Evolutionary conservation across 2,329 filamentous ascomycete species (phyloP), one percentile per base, ranked within the genome.

Genomic region (Pyricularia sp.): DNA sequence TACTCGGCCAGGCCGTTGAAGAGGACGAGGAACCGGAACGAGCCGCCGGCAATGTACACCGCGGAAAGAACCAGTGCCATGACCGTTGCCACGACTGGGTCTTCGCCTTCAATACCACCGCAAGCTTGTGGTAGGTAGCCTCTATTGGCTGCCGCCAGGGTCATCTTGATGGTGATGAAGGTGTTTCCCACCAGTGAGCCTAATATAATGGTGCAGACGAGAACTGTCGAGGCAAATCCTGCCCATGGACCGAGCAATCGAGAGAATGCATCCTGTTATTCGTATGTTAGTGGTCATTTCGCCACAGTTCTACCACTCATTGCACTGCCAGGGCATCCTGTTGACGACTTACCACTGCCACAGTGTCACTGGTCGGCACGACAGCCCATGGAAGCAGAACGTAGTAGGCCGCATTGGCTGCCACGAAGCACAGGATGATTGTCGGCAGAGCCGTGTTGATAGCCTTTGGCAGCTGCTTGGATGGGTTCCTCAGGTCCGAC

Each of bases 101-200:
- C 84, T 70, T 86, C 85, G 0, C 82, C 6, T 84, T 58, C 84
- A 3, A 86, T 78, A 0, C 80, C 72, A 28, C 79, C 77, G 69
- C 87, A 82, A 1, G 79, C 23, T 0, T 74, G 71, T 0, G 85
- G 85, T 3, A 87, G 77, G 84, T 85, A 87, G 67, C 77, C 76
- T 70, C 79, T 81, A 70, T 84, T 83, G 0, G 84, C 82, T 0
- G 87, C 87, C 1, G 86, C 84, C 3, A 89, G 84, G 0, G 85
- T 83, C 81, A 90, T 87, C 31, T 87, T 83, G 10, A 86, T 85
- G 0, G 85, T 84, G 0, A 89, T 83, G 71, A 90, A 89, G 0
- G 86, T 86, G 74, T 89, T 90, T 28, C 86, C 85, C 0, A 88
- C 83, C 0, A 90, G 79, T 0, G 87, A 88, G 1, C 87, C 87